Conservation (phyloP, 345 rosid species). For the Salix arbutifolia region DNA sequence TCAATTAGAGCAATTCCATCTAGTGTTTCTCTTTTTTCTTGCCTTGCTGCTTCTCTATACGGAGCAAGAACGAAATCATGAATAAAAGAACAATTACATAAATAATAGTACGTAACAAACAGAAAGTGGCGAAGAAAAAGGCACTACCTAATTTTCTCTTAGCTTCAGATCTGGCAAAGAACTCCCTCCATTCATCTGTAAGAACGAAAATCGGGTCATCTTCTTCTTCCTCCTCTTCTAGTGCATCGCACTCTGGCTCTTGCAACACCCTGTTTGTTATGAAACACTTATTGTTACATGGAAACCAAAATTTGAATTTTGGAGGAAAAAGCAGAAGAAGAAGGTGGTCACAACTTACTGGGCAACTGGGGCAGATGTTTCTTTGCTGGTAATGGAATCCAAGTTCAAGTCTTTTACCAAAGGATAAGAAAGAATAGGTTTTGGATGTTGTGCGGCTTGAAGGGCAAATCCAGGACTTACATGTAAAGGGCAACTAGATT, state of each 20-base stretch:
- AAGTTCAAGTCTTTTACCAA: constrained; percentile 11
- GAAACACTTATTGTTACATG: background rate
- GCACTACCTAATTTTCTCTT: constrained; percentile 41
- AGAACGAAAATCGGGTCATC: constrained; percentile 48
- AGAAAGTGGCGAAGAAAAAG: background rate
- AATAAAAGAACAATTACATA: background rate
- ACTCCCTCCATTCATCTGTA: constrained; percentile 62
- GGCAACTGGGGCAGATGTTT: background rate
- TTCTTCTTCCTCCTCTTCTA: constrained; percentile 20
- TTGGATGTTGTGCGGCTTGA: constrained; percentile 4
- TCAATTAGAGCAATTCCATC: background rate
- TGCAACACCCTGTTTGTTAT: constrained; percentile 19
- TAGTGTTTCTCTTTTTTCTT: constrained; percentile 19
- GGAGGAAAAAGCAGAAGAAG: background rate
- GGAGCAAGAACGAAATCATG: background rate
- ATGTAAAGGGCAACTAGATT: constrained; percentile 5
- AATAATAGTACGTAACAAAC: background rate
- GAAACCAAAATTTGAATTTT: background rate
- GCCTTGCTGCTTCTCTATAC: constrained; percentile 37
- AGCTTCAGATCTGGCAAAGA: constrained; percentile 58
- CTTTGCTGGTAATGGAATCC: background rate
- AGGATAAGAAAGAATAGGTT: background rate
- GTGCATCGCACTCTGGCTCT: constrained; percentile 31
- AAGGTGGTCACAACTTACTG: constrained; percentile 23
- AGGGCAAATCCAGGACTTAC: constrained; percentile 5